A percentile compares a stretch with the other conserved stretches of the same genome.
Conservation (phyloP, 2,329 filamentous ascomycete genomes). For the Monilinia aucupariae region DNA sequence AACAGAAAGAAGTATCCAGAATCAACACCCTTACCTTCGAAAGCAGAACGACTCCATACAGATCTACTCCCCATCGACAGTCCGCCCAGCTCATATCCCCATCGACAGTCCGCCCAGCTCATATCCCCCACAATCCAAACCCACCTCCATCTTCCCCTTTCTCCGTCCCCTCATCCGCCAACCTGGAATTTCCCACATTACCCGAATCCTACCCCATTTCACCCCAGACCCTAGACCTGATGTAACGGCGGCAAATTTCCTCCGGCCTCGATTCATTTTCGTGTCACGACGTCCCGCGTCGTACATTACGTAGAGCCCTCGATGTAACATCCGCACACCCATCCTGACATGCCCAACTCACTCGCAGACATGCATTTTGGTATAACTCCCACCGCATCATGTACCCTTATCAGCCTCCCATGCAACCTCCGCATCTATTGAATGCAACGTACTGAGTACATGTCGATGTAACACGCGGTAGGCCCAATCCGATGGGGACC, state of each 20-base stretch:
- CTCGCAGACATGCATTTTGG: background rate
- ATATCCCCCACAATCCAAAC: background rate
- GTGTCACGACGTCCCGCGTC: background rate
- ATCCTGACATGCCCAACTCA: background rate
- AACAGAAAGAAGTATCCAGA: background rate
- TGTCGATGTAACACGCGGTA: background rate
- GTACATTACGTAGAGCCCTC: background rate
- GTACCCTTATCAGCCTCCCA: background rate
- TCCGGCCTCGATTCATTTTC: slow-evolving; percentile 1
- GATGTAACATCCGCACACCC: background rate
- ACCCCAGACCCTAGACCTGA: background rate
- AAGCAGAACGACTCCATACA: background rate
- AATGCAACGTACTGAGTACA: background rate
- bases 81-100: background rate
- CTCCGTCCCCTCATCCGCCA: no score
- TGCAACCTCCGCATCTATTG: slow-evolving; percentile 2
- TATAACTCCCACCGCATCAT: background rate
- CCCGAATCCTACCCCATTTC: background rate
- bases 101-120: no score
- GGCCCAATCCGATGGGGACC: background rate
- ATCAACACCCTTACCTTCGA: background rate
- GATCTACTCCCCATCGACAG: background rate
- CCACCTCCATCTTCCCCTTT: background rate
- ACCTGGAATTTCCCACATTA: background rate
- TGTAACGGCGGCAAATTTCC: background rate